Evolutionary conservation across 2,329 filamentous ascomycete genomes (phyloP).

Genomic region (Penicillium rolfsii): DNA sequence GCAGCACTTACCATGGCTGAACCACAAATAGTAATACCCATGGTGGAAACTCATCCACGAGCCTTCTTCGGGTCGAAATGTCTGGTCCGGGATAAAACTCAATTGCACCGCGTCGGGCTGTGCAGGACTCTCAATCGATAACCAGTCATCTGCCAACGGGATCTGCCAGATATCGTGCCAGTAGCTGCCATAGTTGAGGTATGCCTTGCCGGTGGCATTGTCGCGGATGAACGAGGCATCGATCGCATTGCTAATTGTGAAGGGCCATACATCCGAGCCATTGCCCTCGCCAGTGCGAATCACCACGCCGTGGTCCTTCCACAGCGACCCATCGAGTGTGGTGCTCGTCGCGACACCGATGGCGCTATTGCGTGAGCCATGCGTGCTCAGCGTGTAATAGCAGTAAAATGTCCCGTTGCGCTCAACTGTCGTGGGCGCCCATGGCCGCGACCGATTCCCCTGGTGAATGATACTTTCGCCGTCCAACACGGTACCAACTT

Average conservation of each 20-base stretch:
- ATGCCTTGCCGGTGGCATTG: constrained; percentile 30
- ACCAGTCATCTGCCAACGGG: constrained; percentile 36
- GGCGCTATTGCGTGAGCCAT: constrained; percentile 38
- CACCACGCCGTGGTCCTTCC: constrained; percentile 43
- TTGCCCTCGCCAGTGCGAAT: constrained; percentile 37
- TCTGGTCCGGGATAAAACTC: constrained; percentile 26
- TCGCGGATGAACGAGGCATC: constrained; percentile 40
- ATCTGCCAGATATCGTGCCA: constrained; percentile 44
- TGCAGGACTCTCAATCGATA: constrained; percentile 31
- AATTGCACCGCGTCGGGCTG: constrained; percentile 35
- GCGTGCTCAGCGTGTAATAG: constrained; percentile 39
- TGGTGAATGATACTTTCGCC: constrained; percentile 37
- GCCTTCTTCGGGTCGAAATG: constrained; percentile 38
- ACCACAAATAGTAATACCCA: constrained; percentile 46
- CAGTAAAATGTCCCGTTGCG: constrained; percentile 41
- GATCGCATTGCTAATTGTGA: constrained; percentile 43
- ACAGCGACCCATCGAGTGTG: constrained; percentile 28
- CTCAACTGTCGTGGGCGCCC: constrained; percentile 41
- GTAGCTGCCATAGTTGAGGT: constrained; percentile 42
- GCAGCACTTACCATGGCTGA: constrained; percentile 46
- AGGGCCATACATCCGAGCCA: constrained; percentile 34
- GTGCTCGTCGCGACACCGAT: constrained; percentile 42
- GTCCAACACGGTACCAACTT: constrained; percentile 37
- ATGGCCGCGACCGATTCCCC: constrained; percentile 36
- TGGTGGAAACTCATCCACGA: constrained; percentile 41